A percentile compares a stretch with the other conserved stretches of the same genome.
These are phyloP conservation scores for Petunia axillaris DNA, from an alignment of 257 asterid genomes.

Conservation along the genomic window DNA sequence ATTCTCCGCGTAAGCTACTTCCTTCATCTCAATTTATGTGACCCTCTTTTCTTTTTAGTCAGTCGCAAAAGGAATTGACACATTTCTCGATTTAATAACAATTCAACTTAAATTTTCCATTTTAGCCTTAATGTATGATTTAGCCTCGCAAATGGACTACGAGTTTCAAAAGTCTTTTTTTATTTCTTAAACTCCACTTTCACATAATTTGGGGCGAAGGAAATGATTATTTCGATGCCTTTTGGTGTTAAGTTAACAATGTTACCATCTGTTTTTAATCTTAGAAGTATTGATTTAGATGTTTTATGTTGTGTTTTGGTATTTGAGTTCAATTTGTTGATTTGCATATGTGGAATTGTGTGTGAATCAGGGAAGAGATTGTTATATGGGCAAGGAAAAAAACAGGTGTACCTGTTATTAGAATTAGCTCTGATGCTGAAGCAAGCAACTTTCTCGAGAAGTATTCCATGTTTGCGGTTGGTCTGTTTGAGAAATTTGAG, in stretches of 20 bases:
- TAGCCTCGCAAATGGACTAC: too few species aligned
- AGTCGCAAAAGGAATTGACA: too few species aligned
- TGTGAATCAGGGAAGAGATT: constrained; percentile 73
- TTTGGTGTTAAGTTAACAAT: too few species aligned
- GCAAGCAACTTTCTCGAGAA: constrained; percentile 72
- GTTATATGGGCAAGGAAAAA: constrained; percentile 92
- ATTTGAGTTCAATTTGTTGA: constrained; percentile 22
- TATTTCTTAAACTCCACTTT: too few species aligned
- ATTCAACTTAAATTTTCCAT: too few species aligned
- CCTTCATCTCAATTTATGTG: constrained; percentile 26
- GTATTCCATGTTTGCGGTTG: constrained; percentile 69
- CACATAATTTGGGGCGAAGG: neutral
- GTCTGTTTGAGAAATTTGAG: constrained; percentile 76
- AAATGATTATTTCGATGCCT: neutral
- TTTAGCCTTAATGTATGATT: too few species aligned
- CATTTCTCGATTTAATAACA: too few species aligned
- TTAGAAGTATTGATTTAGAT: neutral
- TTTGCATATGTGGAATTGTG: neutral
- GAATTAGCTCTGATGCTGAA: constrained; percentile 58
- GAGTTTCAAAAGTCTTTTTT: too few species aligned
- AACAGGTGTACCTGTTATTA: constrained; percentile 77
- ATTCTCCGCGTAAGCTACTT: constrained; percentile 72
- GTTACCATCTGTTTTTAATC: neutral
- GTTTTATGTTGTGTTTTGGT: neutral
- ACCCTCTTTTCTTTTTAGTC: too few species aligned